A percentile compares a stretch with the other conserved stretches of the same genome.
phyloP scores from a whole-genome alignment of 495 filamentous ascomycete genomes.

The Peziza echinospora region DNA sequence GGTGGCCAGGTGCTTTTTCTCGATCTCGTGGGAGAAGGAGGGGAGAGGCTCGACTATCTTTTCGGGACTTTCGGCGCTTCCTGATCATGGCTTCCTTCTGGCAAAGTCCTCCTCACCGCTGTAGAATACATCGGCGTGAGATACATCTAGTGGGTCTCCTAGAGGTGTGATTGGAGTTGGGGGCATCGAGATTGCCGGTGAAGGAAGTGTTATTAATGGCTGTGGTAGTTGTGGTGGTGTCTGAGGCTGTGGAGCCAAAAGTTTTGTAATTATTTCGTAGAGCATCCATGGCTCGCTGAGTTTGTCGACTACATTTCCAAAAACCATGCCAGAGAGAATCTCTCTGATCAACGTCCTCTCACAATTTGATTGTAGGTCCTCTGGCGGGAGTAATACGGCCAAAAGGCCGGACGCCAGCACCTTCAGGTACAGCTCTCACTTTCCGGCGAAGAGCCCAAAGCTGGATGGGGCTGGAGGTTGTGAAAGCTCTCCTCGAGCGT shows the following conservation, averaged over 20 bases:
- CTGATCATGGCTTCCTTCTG: conserved; percentile 3
- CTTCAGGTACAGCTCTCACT: conserved; percentile 10
- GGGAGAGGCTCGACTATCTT: neutral
- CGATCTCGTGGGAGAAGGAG: neutral
- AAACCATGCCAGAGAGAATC: conserved; percentile 63
- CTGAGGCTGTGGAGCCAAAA: too few species aligned
- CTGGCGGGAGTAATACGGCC: conserved; percentile 66
- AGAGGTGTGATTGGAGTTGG: too few species aligned
- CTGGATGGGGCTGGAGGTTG: conserved; percentile 16
- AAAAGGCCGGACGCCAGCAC: conserved; percentile 31
- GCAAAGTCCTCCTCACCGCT: conserved; percentile 4
- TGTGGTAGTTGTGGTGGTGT: too few species aligned
- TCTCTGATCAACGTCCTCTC: conserved; percentile 62
- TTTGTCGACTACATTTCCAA: conserved; percentile 55
- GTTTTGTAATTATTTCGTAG: conserved; percentile 55
- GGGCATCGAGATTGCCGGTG: too few species aligned
- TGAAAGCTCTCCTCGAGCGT: conserved; percentile 11
- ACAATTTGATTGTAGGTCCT: conserved; percentile 74
- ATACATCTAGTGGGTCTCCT: conserved; percentile 2
- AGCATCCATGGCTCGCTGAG: conserved; percentile 68
- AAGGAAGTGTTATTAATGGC: too few species aligned
- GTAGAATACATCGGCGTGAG: conserved; percentile 15
- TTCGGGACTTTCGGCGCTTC: conserved; percentile 3
- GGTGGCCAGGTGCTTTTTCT: neutral
- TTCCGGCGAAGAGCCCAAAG: neutral